Conservation (phyloP, 2,329 filamentous ascomycete genomes). For the Ophiostoma triangulosporum region DNA sequence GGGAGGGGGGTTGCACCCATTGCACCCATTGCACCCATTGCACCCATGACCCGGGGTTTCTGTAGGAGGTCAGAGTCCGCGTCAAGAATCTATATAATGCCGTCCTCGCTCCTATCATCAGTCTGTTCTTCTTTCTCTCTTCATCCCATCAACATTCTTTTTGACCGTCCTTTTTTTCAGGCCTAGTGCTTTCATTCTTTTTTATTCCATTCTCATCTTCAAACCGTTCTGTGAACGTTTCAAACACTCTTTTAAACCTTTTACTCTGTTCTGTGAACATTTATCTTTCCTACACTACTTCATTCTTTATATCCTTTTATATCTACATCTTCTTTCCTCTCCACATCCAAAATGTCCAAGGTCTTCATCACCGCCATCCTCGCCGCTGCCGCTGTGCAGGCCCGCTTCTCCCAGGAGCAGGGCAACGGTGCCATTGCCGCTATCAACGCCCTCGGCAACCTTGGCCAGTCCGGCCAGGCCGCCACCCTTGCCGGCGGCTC, state of each 20-base stretch:
- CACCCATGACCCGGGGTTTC: too few relatives aligned
- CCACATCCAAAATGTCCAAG: constrained; percentile 9
- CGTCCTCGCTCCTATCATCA: not conserved
- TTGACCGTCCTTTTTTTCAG: constrained; percentile 2
- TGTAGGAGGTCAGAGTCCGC: too few relatives aligned
- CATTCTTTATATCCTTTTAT: not conserved
- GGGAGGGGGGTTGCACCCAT: too few relatives aligned
- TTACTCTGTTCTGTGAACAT: constrained; percentile 8
- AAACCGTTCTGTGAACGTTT: constrained; percentile 1
- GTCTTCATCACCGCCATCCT: constrained; percentile 26
- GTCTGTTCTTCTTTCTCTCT: not conserved
- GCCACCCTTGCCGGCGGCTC: constrained; percentile 48
- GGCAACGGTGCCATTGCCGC: constrained; percentile 33
- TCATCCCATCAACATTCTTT: constrained; percentile 1
- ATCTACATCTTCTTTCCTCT: not conserved
- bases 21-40: too few relatives aligned
- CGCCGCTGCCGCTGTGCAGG: constrained; percentile 19
- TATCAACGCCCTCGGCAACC: constrained; percentile 36
- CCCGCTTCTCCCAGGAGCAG: constrained; percentile 51
- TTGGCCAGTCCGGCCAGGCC: constrained; percentile 44
- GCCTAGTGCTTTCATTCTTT: constrained; percentile 2
- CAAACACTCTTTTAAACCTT: not conserved
- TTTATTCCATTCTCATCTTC: not conserved
- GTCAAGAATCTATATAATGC: not conserved
- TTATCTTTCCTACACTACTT: not conserved